Evolutionary conservation across 176 grass and related monocot species (phyloP), one percentile per base, ranked within the genome.

Genomic region (Stipa capillata): DNA sequence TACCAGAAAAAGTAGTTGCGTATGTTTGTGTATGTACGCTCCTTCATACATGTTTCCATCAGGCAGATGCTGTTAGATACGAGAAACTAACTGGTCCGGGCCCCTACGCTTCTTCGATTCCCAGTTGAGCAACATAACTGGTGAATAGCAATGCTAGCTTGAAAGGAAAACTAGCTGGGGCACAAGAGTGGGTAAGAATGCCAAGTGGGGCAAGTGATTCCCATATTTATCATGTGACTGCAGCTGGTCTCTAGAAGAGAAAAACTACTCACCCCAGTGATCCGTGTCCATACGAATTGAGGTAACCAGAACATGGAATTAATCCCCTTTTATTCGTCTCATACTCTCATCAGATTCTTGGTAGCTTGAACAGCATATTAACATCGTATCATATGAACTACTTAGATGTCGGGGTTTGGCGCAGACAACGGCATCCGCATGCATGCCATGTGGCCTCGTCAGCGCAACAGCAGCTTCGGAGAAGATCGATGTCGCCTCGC

Each of bases 281-380:
- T 69, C 76, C 76, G 62, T 69, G 61, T n/a, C 82, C 82, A 74
- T 80, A 80, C 69, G 76, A 69, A 71, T 76, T 62, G 35, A 80
- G 76, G 72, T 78, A 73, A 78, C 63, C 65, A 41, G 76, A 72
- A 24, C 36, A 11, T 0, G 40, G 35, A 32, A 82, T 66, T 31
- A 16, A 6, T n/a, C 17, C 61, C 76, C 65, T 77, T 62, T 54
- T 52, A 72, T 70, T 15, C 25, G 20, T 20, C 8, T 33, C n/a
- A 34, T 33, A n/a, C 48, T 6, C 8, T 14, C 25, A 15, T 28
- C 54, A 15, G 54, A 33, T 72, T 61, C 31, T 28, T 40, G 7
- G 36, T 24, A n/a, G n/a, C n/a, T n/a, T 41, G 63, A 77, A 54
- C 73, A 76, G 84, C 72, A 63, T 70, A 51, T 34, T 65, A 63